Evolutionary conservation across 805 yeast species (phyloP).

Genomic region (Zygotorulaspora chibaensis): DNA sequence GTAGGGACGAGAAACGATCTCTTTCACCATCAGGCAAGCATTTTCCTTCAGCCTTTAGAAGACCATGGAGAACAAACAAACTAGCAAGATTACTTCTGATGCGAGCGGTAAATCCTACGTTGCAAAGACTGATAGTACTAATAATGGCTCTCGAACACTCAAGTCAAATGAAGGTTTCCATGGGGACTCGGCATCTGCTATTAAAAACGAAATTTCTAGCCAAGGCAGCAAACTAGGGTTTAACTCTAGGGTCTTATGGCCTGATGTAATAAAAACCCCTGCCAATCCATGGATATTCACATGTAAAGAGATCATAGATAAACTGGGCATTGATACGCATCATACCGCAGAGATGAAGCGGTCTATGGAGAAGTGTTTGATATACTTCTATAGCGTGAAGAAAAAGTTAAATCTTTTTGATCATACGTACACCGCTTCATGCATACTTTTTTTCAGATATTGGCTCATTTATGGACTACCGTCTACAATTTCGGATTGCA

Average conservation of each 20-base stretch:
- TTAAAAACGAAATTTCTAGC: background rate
- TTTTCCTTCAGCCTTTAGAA: background rate
- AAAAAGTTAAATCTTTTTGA: slow-evolving; percentile 33
- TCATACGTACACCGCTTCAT: slow-evolving; percentile 36
- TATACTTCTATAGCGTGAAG: slow-evolving; percentile 35
- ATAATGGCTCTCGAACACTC: background rate
- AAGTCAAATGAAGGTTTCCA: background rate
- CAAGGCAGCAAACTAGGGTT: slow-evolving; percentile 10
- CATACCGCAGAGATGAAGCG: slow-evolving; percentile 25
- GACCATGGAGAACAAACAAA: background rate
- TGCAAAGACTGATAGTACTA: background rate
- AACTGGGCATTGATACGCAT: slow-evolving; percentile 23
- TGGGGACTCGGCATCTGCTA: background rate
- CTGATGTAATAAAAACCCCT: slow-evolving; percentile 33
- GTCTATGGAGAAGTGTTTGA: slow-evolving; percentile 34
- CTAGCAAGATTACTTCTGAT: background rate
- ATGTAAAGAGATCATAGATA: slow-evolving; percentile 31
- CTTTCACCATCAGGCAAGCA: too few species aligned
- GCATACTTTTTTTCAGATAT: slow-evolving; percentile 33
- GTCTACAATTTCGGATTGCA: slow-evolving; percentile 26
- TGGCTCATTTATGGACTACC: slow-evolving; percentile 34
- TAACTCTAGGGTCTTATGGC: slow-evolving; percentile 34
- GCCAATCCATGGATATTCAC: slow-evolving; percentile 31
- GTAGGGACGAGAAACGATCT: too few species aligned
- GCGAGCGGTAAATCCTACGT: background rate